phyloP scores from a whole-genome alignment of 2,329 filamentous ascomycete genomes.

The Chaetoscypha palmicola region DNA sequence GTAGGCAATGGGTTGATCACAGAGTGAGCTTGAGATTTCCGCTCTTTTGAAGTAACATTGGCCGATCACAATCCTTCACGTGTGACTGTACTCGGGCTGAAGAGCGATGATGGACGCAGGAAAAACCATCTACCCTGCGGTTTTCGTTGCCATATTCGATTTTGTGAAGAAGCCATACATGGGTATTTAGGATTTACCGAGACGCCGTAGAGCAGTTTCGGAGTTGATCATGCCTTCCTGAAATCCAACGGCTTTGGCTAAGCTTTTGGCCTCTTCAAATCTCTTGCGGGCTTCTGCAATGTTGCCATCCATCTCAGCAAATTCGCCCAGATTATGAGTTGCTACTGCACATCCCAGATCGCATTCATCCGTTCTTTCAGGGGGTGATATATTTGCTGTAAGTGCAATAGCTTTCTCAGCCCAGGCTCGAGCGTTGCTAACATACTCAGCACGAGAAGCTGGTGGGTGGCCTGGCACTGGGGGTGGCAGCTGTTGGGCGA shows the following conservation, averaged over 20 bases:
- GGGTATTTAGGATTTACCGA: background rate
- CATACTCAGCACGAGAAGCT: conserved; percentile 51
- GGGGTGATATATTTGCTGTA: conserved; percentile 56
- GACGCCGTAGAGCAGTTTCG: conserved; percentile 1
- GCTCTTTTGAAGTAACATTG: too few relatives aligned
- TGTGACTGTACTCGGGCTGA: too few relatives aligned
- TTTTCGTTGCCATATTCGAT: too few relatives aligned
- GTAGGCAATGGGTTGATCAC: too few relatives aligned
- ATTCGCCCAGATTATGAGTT: conserved; percentile 79
- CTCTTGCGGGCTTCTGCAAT: conserved; percentile 55
- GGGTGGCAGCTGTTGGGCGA: conserved; percentile 46
- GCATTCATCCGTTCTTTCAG: conserved; percentile 68
- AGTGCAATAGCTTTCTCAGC: conserved; percentile 67
- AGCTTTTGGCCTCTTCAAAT: conserved; percentile 60
- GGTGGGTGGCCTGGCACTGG: conserved; percentile 33
- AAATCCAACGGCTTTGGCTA: conserved; percentile 51
- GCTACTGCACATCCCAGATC: conserved; percentile 77
- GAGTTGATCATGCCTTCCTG: conserved; percentile 36
- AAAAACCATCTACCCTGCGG: too few relatives aligned
- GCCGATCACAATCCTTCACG: too few relatives aligned
- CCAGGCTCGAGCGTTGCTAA: conserved; percentile 70
- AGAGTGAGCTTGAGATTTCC: too few relatives aligned
- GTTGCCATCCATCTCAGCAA: conserved; percentile 69
- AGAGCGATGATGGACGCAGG: too few relatives aligned
- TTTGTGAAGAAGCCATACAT: too few relatives aligned